A percentile compares a stretch with the other conserved stretches of the same genome.
These are phyloP conservation scores for Prunella vulgaris DNA, from an alignment of 257 asterid species.

Conservation along the genomic window DNA sequence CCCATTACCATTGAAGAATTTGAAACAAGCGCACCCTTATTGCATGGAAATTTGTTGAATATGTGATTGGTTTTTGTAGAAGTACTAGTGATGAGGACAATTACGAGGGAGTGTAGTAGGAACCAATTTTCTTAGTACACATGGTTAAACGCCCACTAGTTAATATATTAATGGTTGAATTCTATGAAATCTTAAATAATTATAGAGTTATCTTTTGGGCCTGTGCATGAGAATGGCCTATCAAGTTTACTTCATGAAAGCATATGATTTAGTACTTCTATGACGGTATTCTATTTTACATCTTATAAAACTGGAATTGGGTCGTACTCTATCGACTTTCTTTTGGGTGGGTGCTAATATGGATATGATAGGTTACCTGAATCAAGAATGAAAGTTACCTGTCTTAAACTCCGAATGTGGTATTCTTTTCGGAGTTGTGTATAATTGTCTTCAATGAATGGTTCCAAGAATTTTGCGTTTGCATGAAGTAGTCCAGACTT, in stretches of 20 bases:
- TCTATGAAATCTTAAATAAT: constrained; percentile 3
- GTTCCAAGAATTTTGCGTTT: constrained; percentile 6
- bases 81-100: constrained; percentile 8
- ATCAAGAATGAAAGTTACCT: background rate
- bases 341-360: background rate
- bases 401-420: background rate
- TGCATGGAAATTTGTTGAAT: too few species aligned
- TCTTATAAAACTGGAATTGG: constrained; percentile 14
- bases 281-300: background rate
- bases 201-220: background rate
- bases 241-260: background rate
- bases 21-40: too few species aligned
- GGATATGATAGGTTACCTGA: background rate
- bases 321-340: background rate
- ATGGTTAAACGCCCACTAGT: constrained; percentile 6
- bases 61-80: background rate
- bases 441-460: constrained; percentile 8
- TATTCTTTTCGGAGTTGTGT: background rate
- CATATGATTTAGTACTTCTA: background rate
- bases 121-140: background rate
- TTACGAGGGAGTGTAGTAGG: background rate
- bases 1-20: too few species aligned
- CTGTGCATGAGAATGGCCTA: constrained; percentile 1
- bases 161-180: background rate
- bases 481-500: constrained; percentile 13